phyloP scores from a whole-genome alignment of 495 filamentous ascomycete genomes.

The Hyaloscypha bicolor region DNA sequence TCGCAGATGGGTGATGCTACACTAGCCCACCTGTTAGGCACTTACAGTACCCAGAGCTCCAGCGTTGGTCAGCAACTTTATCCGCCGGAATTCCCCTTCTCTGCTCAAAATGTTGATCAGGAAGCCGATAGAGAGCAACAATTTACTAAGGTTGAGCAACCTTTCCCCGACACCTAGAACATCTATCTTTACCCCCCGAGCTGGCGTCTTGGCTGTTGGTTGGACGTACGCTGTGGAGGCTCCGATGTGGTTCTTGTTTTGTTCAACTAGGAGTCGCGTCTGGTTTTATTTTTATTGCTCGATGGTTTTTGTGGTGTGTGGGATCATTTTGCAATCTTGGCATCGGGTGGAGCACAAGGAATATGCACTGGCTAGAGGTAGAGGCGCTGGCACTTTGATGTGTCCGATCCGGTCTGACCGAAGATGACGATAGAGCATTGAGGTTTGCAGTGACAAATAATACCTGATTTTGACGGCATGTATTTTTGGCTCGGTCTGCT shows the following conservation, averaged over 20 bases:
- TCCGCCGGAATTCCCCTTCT: not conserved
- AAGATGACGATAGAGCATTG: not conserved
- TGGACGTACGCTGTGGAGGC: not conserved
- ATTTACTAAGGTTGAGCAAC: not conserved
- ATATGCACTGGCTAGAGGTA: too few relatives aligned
- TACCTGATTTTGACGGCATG: not conserved
- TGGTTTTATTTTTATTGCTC: not conserved
- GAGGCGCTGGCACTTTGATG: not conserved
- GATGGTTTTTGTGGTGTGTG: not conserved
- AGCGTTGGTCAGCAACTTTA: not conserved
- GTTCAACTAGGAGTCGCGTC: not conserved
- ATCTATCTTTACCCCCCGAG: not conserved
- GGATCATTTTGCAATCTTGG: not conserved
- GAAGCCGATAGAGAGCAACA: not conserved
- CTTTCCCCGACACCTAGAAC: not conserved
- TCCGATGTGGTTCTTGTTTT: not conserved
- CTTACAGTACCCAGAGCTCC: not conserved
- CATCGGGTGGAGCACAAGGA: too few relatives aligned
- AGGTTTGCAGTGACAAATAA: not conserved
- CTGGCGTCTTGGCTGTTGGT: not conserved
- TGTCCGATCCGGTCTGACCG: not conserved
- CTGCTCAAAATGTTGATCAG: not conserved
- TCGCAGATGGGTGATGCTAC: not conserved
- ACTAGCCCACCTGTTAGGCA: not conserved
- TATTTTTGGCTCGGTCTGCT: not conserved